Evolutionary conservation across 1,284 basidiomycete species (phyloP).

Genomic region (Jaminaea rosea): DNA sequence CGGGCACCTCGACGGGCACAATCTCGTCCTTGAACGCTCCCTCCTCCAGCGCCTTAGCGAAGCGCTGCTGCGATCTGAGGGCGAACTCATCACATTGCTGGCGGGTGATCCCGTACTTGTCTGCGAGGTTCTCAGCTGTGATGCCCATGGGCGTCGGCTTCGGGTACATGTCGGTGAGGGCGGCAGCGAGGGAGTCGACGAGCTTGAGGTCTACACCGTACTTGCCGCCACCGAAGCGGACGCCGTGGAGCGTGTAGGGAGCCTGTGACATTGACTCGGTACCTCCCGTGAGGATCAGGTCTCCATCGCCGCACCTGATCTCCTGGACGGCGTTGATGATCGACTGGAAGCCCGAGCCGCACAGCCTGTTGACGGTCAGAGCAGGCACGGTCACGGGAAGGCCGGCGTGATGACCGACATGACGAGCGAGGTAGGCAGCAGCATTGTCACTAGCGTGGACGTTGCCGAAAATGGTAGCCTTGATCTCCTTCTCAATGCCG

Average conservation of each 20-base stretch:
- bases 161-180: conserved; percentile 53
- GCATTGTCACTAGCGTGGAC: conserved; percentile 48
- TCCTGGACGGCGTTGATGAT: conserved; percentile 86
- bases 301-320: conserved; percentile 75
- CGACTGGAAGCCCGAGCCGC: conserved; percentile 89
- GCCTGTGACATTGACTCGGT: conserved; percentile 98
- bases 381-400: conserved; percentile 53
- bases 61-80: conserved; percentile 47
- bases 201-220: conserved; percentile 55
- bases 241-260: conserved; percentile 52
- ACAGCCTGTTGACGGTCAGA: conserved; percentile 64
- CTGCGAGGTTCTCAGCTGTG: conserved; percentile 81
- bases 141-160: conserved; percentile 52
- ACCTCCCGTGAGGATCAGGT: conserved; percentile 77
- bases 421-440: conserved; percentile 87
- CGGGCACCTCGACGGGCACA: conserved; percentile 45
- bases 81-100: conserved; percentile 65
- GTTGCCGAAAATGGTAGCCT: conserved; percentile 47
- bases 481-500: conserved; percentile 48
- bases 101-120: conserved; percentile 71
- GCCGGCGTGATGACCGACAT: conserved; percentile 81
- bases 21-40: conserved; percentile 50
- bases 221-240: conserved; percentile 40
- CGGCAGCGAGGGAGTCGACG: conserved; percentile 54
- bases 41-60: conserved; percentile 49